phyloP scores from a whole-genome alignment of 352 stramenopile genomes.

The Phytophthora chlamydospora region DNA sequence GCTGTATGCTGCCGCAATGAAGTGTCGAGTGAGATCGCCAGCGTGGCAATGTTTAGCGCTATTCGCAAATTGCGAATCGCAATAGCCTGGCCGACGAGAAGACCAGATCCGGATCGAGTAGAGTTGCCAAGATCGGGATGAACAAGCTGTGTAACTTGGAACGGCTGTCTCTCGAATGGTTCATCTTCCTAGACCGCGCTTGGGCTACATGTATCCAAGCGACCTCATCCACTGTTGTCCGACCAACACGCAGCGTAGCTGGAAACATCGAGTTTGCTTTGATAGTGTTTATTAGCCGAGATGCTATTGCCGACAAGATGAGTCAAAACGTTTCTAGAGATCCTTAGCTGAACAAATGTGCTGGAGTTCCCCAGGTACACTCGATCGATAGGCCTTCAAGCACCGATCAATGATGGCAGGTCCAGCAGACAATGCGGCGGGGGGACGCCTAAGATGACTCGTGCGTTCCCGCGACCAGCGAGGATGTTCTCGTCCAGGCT shows the following conservation, averaged over 20 bases:
- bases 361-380: neutral
- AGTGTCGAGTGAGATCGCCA: no score
- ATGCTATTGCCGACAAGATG: neutral
- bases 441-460: no score
- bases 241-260: neutral
- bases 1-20: no score
- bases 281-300: neutral
- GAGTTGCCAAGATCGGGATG: constrained; percentile 1
- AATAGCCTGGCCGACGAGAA: no score
- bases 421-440: no score
- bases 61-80: no score
- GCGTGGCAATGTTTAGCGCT: no score
- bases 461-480: neutral
- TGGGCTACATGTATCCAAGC: constrained; percentile 14
- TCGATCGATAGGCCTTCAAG: constrained; percentile 2
- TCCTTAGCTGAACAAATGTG: constrained; percentile 12
- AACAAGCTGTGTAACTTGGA: constrained; percentile 14
- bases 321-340: neutral
- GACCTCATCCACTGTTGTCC: constrained; percentile 2
- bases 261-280: no score
- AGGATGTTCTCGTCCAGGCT: neutral
- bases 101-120: neutral
- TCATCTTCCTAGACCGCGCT: neutral
- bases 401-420: neutral
- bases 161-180: constrained; percentile 11